Percentiles rank a stretch among this genome's conserved stretches.
Evolutionary conservation across 2,329 filamentous ascomycete species (phyloP).

Genomic region (Hypoxylon sp.): DNA sequence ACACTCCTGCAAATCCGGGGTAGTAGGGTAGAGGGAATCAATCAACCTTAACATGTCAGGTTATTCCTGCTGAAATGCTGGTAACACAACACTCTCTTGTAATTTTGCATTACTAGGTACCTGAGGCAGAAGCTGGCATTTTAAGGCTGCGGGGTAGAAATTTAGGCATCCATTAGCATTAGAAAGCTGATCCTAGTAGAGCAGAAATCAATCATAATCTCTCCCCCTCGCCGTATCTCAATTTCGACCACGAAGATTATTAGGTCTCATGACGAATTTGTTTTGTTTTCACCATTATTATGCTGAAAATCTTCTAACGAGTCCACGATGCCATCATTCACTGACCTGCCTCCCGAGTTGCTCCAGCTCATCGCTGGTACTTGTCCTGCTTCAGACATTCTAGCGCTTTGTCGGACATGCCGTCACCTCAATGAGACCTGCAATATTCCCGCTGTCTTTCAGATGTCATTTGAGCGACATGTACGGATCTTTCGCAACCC

Average conservation of each 20-base stretch:
- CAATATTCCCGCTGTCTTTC: conserved; percentile 30
- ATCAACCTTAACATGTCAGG: neutral
- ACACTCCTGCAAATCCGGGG: no score
- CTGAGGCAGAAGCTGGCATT: no score
- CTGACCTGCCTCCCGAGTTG: conserved; percentile 35
- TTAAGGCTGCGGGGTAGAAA: no score
- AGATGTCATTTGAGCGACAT: conserved; percentile 37
- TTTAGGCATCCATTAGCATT: no score
- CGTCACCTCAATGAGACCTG: conserved; percentile 31
- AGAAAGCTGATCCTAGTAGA: no score
- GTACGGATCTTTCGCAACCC: conserved; percentile 17
- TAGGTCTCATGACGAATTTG: no score
- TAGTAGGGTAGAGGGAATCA: neutral
- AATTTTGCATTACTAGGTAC: neutral
- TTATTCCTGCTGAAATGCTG: neutral
- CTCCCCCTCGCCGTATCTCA: no score
- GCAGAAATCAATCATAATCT: no score
- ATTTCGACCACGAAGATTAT: no score
- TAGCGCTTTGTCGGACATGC: conserved; percentile 35
- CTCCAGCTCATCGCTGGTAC: conserved; percentile 38
- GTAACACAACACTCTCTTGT: neutral
- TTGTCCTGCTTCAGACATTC: conserved; percentile 33
- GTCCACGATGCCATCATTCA: conserved; percentile 24
- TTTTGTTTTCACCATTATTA: no score
- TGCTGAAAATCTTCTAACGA: neutral